These are phyloP conservation scores for Nicotiana sylvestris DNA, from an alignment of 257 asterid genomes.

Conservation along the genomic window DNA sequence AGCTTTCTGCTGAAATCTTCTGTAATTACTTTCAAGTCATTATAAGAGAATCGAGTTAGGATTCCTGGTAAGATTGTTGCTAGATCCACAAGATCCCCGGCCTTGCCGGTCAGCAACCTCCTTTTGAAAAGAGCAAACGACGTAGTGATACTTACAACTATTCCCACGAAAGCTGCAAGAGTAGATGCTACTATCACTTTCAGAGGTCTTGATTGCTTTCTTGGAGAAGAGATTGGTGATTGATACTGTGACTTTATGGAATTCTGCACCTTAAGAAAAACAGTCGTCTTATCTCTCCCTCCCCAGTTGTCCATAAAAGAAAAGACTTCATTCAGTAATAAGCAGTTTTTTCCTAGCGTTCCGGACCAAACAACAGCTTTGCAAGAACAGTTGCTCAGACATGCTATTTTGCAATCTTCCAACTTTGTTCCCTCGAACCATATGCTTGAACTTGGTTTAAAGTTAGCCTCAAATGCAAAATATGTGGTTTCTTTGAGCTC, in stretches of 20 bases:
- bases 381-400: conserved; percentile 7
- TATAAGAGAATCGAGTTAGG: conserved; percentile 7
- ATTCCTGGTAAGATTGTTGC: not conserved
- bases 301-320: not conserved
- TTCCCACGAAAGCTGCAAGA: not conserved
- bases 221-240: not conserved
- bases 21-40: conserved; percentile 6
- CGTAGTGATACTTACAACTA: not conserved
- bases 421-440: not conserved
- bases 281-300: not conserved
- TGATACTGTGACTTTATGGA: not conserved
- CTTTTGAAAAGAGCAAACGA: not conserved
- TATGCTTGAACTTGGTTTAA: not conserved
- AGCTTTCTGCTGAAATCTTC: conserved; percentile 15
- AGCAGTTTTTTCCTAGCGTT: not conserved
- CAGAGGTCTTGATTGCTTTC: not conserved
- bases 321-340: conserved; percentile 7
- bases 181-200: not conserved
- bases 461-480: not conserved
- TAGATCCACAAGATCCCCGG: not conserved
- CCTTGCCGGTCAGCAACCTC: not conserved
- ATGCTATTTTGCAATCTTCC: conserved; percentile 5
- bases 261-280: conserved; percentile 12
- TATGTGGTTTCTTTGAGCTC: not conserved
- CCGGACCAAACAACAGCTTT: not conserved